Base-by-base conservation (phyloP, 2,329 filamentous ascomycete genomes). In the Coleophoma crateriformis region DNA sequence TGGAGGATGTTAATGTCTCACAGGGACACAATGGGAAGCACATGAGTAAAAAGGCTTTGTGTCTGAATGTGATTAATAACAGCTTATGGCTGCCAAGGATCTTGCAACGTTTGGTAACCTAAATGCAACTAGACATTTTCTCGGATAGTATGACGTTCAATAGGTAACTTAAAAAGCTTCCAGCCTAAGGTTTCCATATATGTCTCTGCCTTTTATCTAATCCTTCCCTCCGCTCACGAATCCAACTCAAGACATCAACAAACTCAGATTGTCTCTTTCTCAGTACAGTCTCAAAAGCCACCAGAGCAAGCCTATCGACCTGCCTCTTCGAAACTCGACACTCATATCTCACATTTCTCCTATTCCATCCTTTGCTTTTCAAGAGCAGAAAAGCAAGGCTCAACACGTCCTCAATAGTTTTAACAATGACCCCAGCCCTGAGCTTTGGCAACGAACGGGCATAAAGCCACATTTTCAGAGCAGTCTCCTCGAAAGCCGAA, bases 401-500 rank as follows among this genome's bases (percentile, higher is more conserved):
- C 5, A 60, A 54, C 3, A 61, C 37, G 40, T 58, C 55, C 8
- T 50, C 14, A 3, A 61, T 55, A 2, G 56, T 61, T 49, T 49
- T 62, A 15, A 50, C 20, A 20, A 48, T 51, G 38, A 40, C 20
- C 55, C 79, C 80, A 58, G 76, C 79, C 4, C 62, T 59, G 33
- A 61, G 64, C 27, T 4, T 27, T 2, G 79, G 74, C 33, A 96
- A 71, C 51, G 81, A 83, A 7, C 75, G 71, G 7, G 71, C 64
- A 56, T 85, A 85, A 0, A 77, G 77, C 76, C 77, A 82, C 71
- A 80, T 79, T 70, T 92, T 95, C 70, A 81, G 82, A 8, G 89
- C 90, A 7, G 87, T 84, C 65, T 95, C 89, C 15, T 73, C 61
- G 60, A 96, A 92, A 33, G 82, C 83, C n/a, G 77, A 76, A 60